Conservation (phyloP, 2,329 filamentous ascomycete genomes). For the Dichotomopilus funicola region DNA sequence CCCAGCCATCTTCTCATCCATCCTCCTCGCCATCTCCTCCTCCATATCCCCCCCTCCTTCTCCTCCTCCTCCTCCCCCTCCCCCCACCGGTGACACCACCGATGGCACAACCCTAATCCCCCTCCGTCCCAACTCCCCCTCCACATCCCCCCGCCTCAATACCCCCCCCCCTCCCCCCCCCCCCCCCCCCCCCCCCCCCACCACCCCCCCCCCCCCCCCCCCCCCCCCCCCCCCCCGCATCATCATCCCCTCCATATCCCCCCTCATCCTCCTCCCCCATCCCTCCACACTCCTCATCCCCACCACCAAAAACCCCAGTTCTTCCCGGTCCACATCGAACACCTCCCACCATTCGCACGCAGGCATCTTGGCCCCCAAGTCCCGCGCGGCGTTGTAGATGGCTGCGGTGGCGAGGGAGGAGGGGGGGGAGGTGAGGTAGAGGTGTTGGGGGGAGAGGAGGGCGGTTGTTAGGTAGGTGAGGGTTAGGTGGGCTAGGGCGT, state of each 20-base stretch:
- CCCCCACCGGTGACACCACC: conserved; percentile 7
- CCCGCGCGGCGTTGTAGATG: conserved; percentile 81
- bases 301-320: conserved; percentile 87
- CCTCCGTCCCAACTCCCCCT: conserved; percentile 52
- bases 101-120: conserved; percentile 31
- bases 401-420: conserved; percentile 77
- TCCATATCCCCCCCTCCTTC: conserved; percentile 35
- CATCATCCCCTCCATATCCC: conserved; percentile 44
- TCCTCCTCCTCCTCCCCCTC: conserved; percentile 17
- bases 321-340: conserved; percentile 91
- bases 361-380: conserved; percentile 70
- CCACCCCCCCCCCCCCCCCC: conserved; percentile 40
- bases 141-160: conserved; percentile 51
- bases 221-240: conserved; percentile 45
- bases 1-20: conserved; percentile 31
- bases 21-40: conserved; percentile 37
- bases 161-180: conserved; percentile 46
- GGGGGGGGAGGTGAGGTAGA: conserved; percentile 91
- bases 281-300: conserved; percentile 72
- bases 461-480: conserved; percentile 82
- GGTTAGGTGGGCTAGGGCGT: conserved; percentile 75
- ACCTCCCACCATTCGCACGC: conserved; percentile 95
- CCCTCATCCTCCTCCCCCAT: conserved; percentile 56
- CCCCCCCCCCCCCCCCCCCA: conserved; percentile 51
- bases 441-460: conserved; percentile 76